Conservation (phyloP, 805 yeast species). For the Yarrowia hollandica region DNA sequence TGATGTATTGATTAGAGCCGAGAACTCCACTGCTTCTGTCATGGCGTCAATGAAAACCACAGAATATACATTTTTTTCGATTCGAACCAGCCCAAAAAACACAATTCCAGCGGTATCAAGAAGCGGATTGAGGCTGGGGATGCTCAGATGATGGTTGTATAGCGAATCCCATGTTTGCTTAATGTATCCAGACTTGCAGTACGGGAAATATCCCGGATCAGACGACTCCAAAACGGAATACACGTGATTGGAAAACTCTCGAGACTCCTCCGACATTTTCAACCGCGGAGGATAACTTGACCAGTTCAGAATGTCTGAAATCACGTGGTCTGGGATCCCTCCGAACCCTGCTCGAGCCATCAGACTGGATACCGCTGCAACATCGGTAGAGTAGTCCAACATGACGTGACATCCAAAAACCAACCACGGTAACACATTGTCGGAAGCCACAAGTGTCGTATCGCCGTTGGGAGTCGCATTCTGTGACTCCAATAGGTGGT, state of each 20-base stretch:
- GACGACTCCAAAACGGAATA: neutral
- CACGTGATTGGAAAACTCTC: neutral
- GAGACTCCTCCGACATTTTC: neutral
- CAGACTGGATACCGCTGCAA: neutral
- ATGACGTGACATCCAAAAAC: neutral
- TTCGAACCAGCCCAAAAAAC: neutral
- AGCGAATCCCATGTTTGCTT: neutral
- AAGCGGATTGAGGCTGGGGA: neutral
- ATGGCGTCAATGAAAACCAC: neutral
- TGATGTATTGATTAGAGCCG: neutral
- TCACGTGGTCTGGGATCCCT: neutral
- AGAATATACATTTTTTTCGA: neutral
- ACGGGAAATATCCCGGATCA: neutral
- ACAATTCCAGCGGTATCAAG: neutral
- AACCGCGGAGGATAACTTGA: neutral
- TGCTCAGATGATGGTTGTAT: neutral
- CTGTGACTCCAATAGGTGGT: no score
- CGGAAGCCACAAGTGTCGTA: no score
- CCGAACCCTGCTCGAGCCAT: neutral
- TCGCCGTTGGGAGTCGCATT: no score
- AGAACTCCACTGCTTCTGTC: constrained; percentile 1
- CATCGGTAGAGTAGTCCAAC: neutral
- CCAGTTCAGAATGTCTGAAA: neutral
- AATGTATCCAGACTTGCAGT: constrained; percentile 7
- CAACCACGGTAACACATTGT: neutral